Conservation (phyloP, 345 rosid species). For the Citrus reticulata region DNA sequence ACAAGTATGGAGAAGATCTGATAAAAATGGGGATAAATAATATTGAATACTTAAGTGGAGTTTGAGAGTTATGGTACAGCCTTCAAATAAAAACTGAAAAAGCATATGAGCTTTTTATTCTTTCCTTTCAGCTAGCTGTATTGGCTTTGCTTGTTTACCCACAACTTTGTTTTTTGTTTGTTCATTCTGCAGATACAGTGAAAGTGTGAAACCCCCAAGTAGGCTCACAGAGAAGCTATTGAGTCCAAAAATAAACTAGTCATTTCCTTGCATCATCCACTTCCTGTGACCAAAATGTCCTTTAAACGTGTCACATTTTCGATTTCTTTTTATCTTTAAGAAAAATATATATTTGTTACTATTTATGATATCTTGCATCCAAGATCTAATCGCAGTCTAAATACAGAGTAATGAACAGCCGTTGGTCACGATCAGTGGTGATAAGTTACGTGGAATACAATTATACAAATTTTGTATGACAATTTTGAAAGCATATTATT, state of each 20-base stretch:
- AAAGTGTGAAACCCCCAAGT: not conserved
- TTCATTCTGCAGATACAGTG: constrained; percentile 15
- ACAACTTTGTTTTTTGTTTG: constrained; percentile 15
- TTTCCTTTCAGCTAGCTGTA: not conserved
- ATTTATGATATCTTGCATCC: too few species aligned
- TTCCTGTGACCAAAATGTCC: constrained; percentile 19
- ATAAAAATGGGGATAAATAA: not conserved
- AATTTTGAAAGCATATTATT: too few species aligned
- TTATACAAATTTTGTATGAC: too few species aligned
- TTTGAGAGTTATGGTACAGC: constrained; percentile 13
- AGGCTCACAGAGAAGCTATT: not conserved
- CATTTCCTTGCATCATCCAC: not conserved
- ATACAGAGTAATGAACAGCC: too few species aligned
- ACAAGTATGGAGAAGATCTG: constrained; percentile 16
- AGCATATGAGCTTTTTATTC: constrained; percentile 16
- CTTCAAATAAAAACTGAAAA: constrained; percentile 16
- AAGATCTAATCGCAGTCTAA: too few species aligned
- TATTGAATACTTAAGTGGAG: constrained; percentile 15
- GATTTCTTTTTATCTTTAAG: not conserved
- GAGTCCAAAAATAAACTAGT: not conserved
- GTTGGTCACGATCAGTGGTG: not conserved
- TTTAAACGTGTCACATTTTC: not conserved
- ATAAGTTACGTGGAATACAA: too few species aligned
- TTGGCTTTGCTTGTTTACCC: constrained; percentile 10
- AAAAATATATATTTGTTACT: too few species aligned